Conservation (phyloP, 345 rosid genomes). For the Eucalyptus cloeziana region DNA sequence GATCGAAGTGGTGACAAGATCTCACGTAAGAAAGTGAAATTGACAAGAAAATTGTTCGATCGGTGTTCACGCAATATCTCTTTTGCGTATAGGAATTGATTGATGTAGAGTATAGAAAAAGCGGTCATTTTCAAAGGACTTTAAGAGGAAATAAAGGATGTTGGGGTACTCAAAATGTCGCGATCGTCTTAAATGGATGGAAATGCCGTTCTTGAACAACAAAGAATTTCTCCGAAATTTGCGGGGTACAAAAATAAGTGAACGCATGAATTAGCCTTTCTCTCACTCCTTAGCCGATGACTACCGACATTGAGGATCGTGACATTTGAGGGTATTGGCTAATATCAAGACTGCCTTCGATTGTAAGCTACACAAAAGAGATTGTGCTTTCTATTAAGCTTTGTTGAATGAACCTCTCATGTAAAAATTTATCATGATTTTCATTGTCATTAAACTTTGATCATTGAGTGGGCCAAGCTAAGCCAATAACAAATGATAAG, state of each 20-base stretch:
- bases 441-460: background rate
- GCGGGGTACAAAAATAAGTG: background rate
- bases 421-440: background rate
- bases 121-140: background rate
- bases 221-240: background rate
- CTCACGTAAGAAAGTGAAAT: background rate
- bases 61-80: rapidly evolving
- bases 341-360: rapidly evolving
- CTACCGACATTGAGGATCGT: background rate
- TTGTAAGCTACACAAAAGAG: background rate
- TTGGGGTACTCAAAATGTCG: rapidly evolving
- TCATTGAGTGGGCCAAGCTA: background rate
- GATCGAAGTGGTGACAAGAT: background rate
- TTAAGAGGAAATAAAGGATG: background rate
- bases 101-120: background rate
- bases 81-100: background rate
- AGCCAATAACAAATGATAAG: background rate
- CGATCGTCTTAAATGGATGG: background rate
- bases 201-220: background rate
- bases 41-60: background rate
- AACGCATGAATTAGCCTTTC: background rate
- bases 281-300: background rate
- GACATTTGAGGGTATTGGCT: rapidly evolving
- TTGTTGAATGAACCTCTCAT: rapidly evolving
- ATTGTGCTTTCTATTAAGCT: background rate